These are phyloP conservation scores for Beauveria brongniartii DNA, from an alignment of 2,329 filamentous ascomycete genomes.

Conservation along the genomic window DNA sequence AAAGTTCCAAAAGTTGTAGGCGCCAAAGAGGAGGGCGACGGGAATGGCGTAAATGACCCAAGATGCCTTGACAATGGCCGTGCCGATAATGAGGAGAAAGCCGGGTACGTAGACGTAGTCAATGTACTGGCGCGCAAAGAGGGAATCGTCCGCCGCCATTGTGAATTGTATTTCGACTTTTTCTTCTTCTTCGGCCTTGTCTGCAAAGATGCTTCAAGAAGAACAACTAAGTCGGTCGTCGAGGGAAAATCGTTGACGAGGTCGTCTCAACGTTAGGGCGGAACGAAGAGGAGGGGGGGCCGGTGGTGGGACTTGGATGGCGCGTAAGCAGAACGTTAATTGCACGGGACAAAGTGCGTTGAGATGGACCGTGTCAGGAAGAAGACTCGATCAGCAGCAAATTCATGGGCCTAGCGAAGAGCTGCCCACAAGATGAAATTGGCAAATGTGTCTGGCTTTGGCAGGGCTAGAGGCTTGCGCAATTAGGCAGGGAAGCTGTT, in stretches of 20 bases:
- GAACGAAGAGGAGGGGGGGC: neutral
- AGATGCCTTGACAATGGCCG: constrained; percentile 69
- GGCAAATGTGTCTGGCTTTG: neutral
- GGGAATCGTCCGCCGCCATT: constrained; percentile 23
- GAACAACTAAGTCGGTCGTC: neutral
- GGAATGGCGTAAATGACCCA: constrained; percentile 64
- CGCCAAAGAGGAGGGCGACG: constrained; percentile 57
- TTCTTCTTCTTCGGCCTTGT: neutral
- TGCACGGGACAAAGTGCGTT: neutral
- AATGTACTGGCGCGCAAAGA: constrained; percentile 54
- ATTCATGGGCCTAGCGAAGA: neutral
- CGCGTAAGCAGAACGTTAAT: neutral
- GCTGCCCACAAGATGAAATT: neutral
- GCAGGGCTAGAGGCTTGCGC: neutral
- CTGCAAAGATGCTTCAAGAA: neutral
- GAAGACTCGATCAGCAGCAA: neutral
- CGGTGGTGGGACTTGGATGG: neutral
- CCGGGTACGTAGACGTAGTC: constrained; percentile 79
- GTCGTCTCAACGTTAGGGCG: neutral
- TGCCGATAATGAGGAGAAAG: constrained; percentile 68
- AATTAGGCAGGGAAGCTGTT: neutral
- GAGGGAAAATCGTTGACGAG: neutral
- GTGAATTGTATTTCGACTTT: neutral
- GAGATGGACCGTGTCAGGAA: too few species aligned
- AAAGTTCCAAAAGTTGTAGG: constrained; percentile 62